These are phyloP conservation scores for Pseudogymnoascus sp. DNA, from an alignment of 2,329 filamentous ascomycete species.

Conservation along the genomic window DNA sequence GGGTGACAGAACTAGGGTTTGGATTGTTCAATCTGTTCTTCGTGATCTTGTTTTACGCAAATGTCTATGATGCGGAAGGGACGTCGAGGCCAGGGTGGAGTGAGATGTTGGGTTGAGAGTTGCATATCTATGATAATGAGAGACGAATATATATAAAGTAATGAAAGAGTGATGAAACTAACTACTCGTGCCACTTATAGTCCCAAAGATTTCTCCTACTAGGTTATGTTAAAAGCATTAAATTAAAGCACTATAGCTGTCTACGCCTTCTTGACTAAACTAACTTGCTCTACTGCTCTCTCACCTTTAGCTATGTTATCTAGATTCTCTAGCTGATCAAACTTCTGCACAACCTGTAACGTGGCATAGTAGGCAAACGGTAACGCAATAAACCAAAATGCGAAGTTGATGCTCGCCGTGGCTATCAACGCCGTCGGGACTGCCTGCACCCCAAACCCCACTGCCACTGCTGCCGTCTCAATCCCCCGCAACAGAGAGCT, in stretches of 20 bases:
- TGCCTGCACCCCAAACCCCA: slow-evolving; percentile 37
- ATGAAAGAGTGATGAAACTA: background rate
- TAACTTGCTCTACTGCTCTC: background rate
- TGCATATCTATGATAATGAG: background rate
- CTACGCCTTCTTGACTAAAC: background rate
- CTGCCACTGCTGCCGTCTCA: slow-evolving; percentile 28
- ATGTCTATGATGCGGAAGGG: background rate
- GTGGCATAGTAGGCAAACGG: slow-evolving; percentile 39
- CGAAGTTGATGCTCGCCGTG: slow-evolving; percentile 37
- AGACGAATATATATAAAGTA: background rate
- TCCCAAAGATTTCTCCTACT: background rate
- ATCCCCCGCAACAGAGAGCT: slow-evolving; percentile 27
- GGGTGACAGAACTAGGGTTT: background rate
- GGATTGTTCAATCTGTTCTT: background rate
- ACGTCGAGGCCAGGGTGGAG: background rate
- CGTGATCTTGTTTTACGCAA: background rate
- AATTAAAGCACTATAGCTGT: background rate
- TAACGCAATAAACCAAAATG: slow-evolving; percentile 34
- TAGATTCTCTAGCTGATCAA: slow-evolving; percentile 27
- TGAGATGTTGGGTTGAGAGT: background rate
- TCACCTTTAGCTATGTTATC: background rate
- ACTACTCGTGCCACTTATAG: background rate
- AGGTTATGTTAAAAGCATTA: background rate
- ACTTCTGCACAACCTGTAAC: slow-evolving; percentile 34
- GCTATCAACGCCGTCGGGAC: slow-evolving; percentile 35